Evolutionary conservation across 2,329 filamentous ascomycete genomes (phyloP).

Genomic region (Bipolaris sorokiniana): DNA sequence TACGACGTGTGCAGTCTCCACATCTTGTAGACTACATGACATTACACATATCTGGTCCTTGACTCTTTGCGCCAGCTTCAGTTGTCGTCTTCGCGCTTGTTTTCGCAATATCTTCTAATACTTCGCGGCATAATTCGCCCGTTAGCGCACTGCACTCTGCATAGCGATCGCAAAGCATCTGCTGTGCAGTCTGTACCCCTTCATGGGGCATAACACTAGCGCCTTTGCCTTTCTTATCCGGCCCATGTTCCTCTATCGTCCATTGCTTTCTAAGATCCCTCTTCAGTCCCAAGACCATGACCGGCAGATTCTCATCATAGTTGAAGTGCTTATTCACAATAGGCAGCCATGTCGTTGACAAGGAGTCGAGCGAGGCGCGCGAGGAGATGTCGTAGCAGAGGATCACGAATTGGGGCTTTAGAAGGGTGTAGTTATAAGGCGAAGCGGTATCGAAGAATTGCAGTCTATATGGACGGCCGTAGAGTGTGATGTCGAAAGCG

Average conservation of each 20-base stretch:
- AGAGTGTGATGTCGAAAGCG: slow-evolving; percentile 64
- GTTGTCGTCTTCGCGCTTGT: slow-evolving; percentile 65
- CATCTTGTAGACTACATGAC: slow-evolving; percentile 11
- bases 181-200: slow-evolving; percentile 59
- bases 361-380: slow-evolving; percentile 56
- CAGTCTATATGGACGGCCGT: slow-evolving; percentile 61
- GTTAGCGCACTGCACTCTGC: slow-evolving; percentile 68
- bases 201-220: slow-evolving; percentile 59
- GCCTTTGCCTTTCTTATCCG: slow-evolving; percentile 45
- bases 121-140: slow-evolving; percentile 64
- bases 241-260: slow-evolving; percentile 45
- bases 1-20: not conserved
- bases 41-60: slow-evolving; percentile 37
- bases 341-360: slow-evolving; percentile 54
- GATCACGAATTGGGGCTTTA: slow-evolving; percentile 61
- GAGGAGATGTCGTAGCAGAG: slow-evolving; percentile 65
- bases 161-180: slow-evolving; percentile 66
- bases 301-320: slow-evolving; percentile 58
- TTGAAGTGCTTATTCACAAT: slow-evolving; percentile 60
- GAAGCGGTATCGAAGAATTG: slow-evolving; percentile 64
- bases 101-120: slow-evolving; percentile 65
- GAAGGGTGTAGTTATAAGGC: slow-evolving; percentile 62
- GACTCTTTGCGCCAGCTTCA: slow-evolving; percentile 57
- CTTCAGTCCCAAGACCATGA: slow-evolving; percentile 66
- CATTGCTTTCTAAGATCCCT: slow-evolving; percentile 60